Base-by-base conservation (phyloP, 441 rosid species). In the Dalechampia spathulata region DNA sequence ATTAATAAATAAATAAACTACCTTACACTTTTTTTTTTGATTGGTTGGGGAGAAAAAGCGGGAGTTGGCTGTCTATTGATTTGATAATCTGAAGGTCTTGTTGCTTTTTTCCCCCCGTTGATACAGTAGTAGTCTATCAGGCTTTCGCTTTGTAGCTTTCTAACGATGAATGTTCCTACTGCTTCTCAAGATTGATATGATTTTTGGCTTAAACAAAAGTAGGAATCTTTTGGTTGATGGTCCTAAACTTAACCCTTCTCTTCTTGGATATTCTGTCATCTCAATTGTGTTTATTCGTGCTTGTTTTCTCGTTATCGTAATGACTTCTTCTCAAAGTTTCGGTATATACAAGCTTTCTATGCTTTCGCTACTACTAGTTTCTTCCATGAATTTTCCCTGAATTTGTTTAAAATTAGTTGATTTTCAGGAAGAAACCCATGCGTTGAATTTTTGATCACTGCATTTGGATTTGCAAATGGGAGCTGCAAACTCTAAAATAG, bases 401-500 rank as follows among this genome's bases (percentile, higher is more conserved):
- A 54, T 25, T 32, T 32, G 1, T 21, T 41, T 44, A 19, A 58
- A n/a, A 26, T 42, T 55, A 36, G 20, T 69, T 60, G 12, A 46
- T 56, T 52, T 75, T 30, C 74, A 63, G 85, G 75, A 57, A 58
- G 48, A 28, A 25, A 43, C 10, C 43, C 55, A 58, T 63, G 64
- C 52, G 23, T 39, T 49, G 46, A 45, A 62, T 45, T 16, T 61
- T 61, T 36, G 34, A 16, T 54, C 39, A 56, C 43, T 44, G 58
- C 43, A 51, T 64, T 55, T 40, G 54, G 56, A 57, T 17, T 10
- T 25, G 19, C 49, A 55, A 54, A 93, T 87, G 95, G 97, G 97
- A 66, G 83, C 74, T 23, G 52, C 89, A 41, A 72, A 58, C 80
- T 93, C 96, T 60, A 90, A 83, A 73, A 53, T 60, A 39, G 96